Conservation (phyloP, 106 monocot species). For the Dactylorhiza incarnata region DNA sequence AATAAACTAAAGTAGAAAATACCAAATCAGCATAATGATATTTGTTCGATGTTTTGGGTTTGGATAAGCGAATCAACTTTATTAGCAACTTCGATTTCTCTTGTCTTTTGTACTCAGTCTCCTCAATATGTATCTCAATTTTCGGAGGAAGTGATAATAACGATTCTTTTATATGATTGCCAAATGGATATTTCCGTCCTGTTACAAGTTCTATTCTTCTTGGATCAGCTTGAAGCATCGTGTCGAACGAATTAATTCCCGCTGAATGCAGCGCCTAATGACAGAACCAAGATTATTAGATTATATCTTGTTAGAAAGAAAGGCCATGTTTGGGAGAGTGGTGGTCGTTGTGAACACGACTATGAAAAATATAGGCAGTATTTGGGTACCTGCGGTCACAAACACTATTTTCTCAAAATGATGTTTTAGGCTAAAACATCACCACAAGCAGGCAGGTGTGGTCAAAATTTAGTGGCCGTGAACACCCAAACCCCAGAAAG, state of each 20-base stretch:
- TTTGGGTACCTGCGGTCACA: too few relatives aligned
- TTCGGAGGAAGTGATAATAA: slow-evolving; percentile 70
- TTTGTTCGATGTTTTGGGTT: slow-evolving; percentile 35
- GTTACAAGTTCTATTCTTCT: slow-evolving; percentile 90
- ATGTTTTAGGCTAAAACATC: too few relatives aligned
- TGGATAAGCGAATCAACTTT: slow-evolving; percentile 38
- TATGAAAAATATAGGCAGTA: too few relatives aligned
- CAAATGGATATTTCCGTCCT: slow-evolving; percentile 93
- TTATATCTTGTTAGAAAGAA: not conserved
- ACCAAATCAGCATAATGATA: slow-evolving; percentile 84
- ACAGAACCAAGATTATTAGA: slow-evolving; percentile 12
- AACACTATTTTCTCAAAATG: too few relatives aligned
- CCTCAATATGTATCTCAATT: slow-evolving; percentile 52
- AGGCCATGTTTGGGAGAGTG: too few relatives aligned
- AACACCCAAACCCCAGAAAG: too few relatives aligned
- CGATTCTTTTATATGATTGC: slow-evolving; percentile 80
- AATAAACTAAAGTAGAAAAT: not conserved
- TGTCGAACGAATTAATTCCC: slow-evolving; percentile 66
- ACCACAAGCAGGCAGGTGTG: too few relatives aligned
- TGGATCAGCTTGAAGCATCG: slow-evolving; percentile 78
- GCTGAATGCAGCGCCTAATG: slow-evolving; percentile 64
- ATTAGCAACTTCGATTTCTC: slow-evolving; percentile 60
- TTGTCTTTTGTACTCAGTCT: slow-evolving; percentile 43
- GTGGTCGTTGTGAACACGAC: too few relatives aligned
- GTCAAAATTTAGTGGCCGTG: too few relatives aligned